These are phyloP conservation scores for Tubosaeta sp. DNA, from an alignment of 768 basidiomycete species.

Conservation along the genomic window DNA sequence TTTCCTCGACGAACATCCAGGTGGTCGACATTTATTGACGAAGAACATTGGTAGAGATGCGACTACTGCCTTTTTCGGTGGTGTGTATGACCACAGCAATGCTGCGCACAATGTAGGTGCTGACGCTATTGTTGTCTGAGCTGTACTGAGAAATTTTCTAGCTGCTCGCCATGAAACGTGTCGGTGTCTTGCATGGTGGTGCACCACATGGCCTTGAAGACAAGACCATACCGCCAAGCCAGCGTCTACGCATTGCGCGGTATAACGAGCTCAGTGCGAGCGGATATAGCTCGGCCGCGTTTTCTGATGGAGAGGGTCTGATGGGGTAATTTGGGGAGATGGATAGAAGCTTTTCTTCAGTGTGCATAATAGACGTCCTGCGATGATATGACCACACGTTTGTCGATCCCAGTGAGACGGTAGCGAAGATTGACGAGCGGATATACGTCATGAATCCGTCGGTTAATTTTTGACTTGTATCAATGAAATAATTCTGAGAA, in stretches of 20 bases:
- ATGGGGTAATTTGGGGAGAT: constrained; percentile 28
- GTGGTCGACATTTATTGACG: constrained; percentile 78
- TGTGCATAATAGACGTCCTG: constrained; percentile 5
- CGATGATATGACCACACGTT: neutral
- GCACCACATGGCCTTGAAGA: constrained; percentile 54
- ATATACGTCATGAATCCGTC: neutral
- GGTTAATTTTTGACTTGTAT: neutral
- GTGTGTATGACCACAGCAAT: constrained; percentile 85
- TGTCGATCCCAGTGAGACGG: neutral
- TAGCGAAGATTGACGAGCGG: neutral
- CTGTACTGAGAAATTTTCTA: constrained; percentile 6
- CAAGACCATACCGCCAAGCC: constrained; percentile 65
- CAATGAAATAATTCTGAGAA: neutral
- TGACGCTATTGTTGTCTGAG: neutral
- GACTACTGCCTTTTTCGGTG: constrained; percentile 92
- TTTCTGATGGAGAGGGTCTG: constrained; percentile 56
- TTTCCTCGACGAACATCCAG: constrained; percentile 90
- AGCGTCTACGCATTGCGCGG: constrained; percentile 65
- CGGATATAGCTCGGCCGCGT: constrained; percentile 52
- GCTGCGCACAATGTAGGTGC: constrained; percentile 74
- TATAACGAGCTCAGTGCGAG: constrained; percentile 50
- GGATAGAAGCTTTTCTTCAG: constrained; percentile 7
- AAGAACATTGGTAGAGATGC: constrained; percentile 89
- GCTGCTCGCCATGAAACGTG: constrained; percentile 48
- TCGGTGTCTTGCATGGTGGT: constrained; percentile 51